Percentiles rank a stretch among this genome's conserved stretches.
Evolutionary conservation across 345 rosid species (phyloP).

Genomic region (Litchi chinensis): DNA sequence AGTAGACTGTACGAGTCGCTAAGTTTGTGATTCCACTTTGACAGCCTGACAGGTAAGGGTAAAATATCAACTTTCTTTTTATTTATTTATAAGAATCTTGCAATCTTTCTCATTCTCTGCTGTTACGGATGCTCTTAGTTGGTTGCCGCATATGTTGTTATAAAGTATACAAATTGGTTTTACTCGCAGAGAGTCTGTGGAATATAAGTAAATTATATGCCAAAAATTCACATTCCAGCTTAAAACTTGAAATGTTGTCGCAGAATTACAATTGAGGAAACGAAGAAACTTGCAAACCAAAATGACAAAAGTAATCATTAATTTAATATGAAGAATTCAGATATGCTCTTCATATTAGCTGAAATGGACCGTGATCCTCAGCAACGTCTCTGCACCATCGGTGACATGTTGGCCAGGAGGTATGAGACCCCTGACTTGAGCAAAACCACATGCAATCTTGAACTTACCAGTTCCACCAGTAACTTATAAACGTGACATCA

Average conservation of each 20-base stretch:
- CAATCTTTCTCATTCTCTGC: neutral
- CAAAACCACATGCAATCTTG: conserved; percentile 45
- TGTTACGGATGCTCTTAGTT: neutral
- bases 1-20: neutral
- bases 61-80: neutral
- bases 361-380: conserved; percentile 49
- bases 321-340: neutral
- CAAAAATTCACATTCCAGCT: neutral
- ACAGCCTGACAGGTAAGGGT: too few relatives aligned
- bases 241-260: neutral
- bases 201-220: neutral
- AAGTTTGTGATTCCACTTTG: neutral
- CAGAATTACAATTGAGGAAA: neutral
- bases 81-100: neutral
- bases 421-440: conserved; percentile 46
- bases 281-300: neutral
- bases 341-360: conserved; percentile 9
- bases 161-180: neutral
- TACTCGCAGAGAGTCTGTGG: neutral
- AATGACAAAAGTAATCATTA: neutral
- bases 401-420: conserved; percentile 44
- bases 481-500: conserved; percentile 46
- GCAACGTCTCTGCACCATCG: conserved; percentile 49
- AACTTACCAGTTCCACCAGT: conserved; percentile 57
- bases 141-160: neutral